Evolutionary conservation across 106 monocot genomes (phyloP).

Genomic region (Dendrobium chrysotoxum): DNA sequence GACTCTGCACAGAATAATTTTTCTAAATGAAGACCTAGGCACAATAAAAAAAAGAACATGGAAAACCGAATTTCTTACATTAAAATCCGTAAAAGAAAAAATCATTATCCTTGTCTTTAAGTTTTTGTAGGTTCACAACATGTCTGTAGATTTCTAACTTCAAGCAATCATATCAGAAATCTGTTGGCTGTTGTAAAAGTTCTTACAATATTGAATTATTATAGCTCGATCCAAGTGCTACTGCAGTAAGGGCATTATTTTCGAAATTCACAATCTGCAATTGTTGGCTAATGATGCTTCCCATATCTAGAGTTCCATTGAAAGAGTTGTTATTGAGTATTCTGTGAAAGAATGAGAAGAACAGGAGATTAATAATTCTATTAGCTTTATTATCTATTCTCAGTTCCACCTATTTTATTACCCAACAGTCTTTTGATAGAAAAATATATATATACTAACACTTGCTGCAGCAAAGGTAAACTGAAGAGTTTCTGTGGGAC

Average conservation of each 20-base stretch:
- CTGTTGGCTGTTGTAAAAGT: not conserved
- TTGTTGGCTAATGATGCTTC: constrained; percentile 25
- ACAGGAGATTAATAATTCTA: not conserved
- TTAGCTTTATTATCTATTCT: not conserved
- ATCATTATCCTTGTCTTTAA: not conserved
- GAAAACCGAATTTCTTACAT: not conserved
- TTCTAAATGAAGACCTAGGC: too few species aligned
- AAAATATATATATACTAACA: constrained; percentile 12
- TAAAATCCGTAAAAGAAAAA: not conserved
- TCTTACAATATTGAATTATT: constrained; percentile 29
- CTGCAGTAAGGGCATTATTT: constrained; percentile 29
- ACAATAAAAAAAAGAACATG: not conserved
- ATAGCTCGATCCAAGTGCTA: constrained; percentile 21
- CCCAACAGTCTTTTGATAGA: not conserved
- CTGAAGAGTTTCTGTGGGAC: constrained; percentile 28
- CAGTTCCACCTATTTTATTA: not conserved
- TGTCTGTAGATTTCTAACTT: not conserved
- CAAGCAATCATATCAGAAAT: not conserved
- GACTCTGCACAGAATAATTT: too few species aligned
- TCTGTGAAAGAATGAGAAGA: constrained; percentile 13
- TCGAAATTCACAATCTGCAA: constrained; percentile 39
- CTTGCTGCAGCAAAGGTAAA: constrained; percentile 24
- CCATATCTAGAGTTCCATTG: constrained; percentile 22
- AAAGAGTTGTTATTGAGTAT: constrained; percentile 20
- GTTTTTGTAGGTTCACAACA: not conserved